Evolutionary conservation across 1,284 basidiomycete species (phyloP), one percentile per base, ranked within the genome.

Genomic region (Rhodotorula sp.): DNA sequence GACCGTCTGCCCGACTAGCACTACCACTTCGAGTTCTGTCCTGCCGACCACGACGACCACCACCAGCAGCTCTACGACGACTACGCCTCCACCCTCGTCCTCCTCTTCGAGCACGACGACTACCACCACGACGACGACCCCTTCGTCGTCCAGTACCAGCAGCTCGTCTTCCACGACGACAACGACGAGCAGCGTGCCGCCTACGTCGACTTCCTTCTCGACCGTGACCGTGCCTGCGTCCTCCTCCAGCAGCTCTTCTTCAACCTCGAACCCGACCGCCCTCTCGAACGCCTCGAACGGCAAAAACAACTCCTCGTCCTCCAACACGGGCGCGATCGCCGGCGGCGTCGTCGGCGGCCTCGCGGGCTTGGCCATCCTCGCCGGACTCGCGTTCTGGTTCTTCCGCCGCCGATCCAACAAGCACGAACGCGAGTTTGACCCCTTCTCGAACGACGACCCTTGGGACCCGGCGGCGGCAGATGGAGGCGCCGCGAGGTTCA

Each of bases 261-360:
- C 66, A 6, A 45, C 60, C 18, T 26, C 67, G 6, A 37, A 26
- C n/a, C 63, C 63, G 3, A 60, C 66, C 6, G 58, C 56, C 51
- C 42, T 49, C 20, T 57, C 63, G 0, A 59, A 58, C 51, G 54
- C 62, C 6, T 8, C 53, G 8, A 44, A 22, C 44, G 51, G 49
- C 14, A 56, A 56, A 22, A 51, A 51, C 18, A 60, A 60, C 1
- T 55, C 60, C 6, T 30, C 49, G 20, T 29, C 59, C 15, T 57
- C 51, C 60, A 76, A 48, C 81, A 82, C 54, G 79, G 69, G 83
- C 80, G 84, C 44, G 55, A 71, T 62, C 71, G 81, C 79, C 61
- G 22, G 75, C 55, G 74, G 84, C 76, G 75, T 77, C 61, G 71
- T 85, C 78, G 37, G 78, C 80, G 70, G 84, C 44, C 69, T 80